phyloP scores from a whole-genome alignment of 345 rosid species.

The Syzygium jambos region DNA sequence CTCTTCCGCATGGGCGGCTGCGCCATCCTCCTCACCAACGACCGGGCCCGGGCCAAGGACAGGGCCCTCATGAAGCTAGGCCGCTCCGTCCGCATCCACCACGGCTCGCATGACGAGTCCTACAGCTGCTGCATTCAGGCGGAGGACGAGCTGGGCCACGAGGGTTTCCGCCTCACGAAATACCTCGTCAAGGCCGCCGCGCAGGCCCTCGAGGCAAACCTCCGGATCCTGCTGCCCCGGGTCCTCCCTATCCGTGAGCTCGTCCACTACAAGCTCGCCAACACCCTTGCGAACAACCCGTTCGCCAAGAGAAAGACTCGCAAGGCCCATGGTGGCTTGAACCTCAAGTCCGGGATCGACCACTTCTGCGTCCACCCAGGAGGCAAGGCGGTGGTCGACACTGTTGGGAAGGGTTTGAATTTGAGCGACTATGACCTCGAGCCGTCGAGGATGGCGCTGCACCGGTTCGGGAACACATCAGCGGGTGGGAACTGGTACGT shows the following conservation, averaged over 20 bases:
- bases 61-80: slow-evolving; percentile 40
- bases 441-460: slow-evolving; percentile 78
- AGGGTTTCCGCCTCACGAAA: slow-evolving; percentile 45
- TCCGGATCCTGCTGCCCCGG: slow-evolving; percentile 43
- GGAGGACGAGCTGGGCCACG: slow-evolving; percentile 46
- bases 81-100: slow-evolving; percentile 35
- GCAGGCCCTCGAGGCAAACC: slow-evolving; percentile 44
- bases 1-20: slow-evolving; percentile 71
- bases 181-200: slow-evolving; percentile 45
- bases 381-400: slow-evolving; percentile 78
- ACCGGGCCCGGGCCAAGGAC: slow-evolving; percentile 19
- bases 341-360: slow-evolving; percentile 59
- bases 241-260: slow-evolving; percentile 43
- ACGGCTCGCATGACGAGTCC: slow-evolving; percentile 53
- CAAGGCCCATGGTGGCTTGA: slow-evolving; percentile 9
- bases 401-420: slow-evolving; percentile 43
- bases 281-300: neutral
- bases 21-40: slow-evolving; percentile 62
- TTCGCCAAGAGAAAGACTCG: neutral
- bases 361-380: slow-evolving; percentile 88
- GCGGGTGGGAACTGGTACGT: slow-evolving; percentile 86
- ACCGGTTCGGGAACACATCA: slow-evolving; percentile 75
- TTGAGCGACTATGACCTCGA: slow-evolving; percentile 52
- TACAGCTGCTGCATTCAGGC: slow-evolving; percentile 51
- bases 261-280: slow-evolving; percentile 11